Base-by-base conservation (phyloP, 139 green algal genomes). In the Pseudopediastrum boryanum region DNA sequence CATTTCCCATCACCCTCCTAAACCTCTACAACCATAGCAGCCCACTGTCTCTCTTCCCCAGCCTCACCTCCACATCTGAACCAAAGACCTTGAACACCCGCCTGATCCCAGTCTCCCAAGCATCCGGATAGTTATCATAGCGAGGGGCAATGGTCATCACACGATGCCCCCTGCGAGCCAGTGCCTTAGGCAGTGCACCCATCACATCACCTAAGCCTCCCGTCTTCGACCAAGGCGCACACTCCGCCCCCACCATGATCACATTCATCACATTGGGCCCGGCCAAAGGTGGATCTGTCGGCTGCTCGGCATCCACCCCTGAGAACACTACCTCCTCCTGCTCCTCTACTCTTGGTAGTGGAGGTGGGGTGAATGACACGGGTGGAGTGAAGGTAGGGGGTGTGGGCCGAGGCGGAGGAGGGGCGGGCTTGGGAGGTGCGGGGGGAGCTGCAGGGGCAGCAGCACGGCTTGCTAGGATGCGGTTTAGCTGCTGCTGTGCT, bases 201-300 rank as follows among this genome's bases (percentile, higher is more conserved):
- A 98, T 96, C 59, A 99, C 96, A 61, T 99, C 96, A 19, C 96
- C 96, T 44, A 99, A 88, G 10, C 96, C 96, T 52, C 96, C 96
- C 73, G 95, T 99, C 76, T 99, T 99, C 31, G 91, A 96, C 92
- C 94, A 99, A 4, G 96, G 96, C 8, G 96, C 96, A 46, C 92
- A 98, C 85, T 99, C 96, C 4, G 95, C 86, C 0, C 92, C 95
- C n/a, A 99, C 96, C 81, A 99, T 89, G 42, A 99, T 92, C 29
- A 99, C 90, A 67, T 97, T 97, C 91, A 97, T 95, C 12, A 88
- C 87, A 73, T 97, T 96, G 64, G 85, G 62, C 10, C 86, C 86
- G 5, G 74, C 81, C 38, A 86, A 73, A 13, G 81, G 77, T 8
- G 74, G 68, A 46, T 84, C 65, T 25, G 76, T 27, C 36, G 42